Percentiles rank a stretch among this genome's conserved stretches.
phyloP scores from a whole-genome alignment of 2,329 filamentous ascomycete genomes.

The Lachnellula willkommii region DNA sequence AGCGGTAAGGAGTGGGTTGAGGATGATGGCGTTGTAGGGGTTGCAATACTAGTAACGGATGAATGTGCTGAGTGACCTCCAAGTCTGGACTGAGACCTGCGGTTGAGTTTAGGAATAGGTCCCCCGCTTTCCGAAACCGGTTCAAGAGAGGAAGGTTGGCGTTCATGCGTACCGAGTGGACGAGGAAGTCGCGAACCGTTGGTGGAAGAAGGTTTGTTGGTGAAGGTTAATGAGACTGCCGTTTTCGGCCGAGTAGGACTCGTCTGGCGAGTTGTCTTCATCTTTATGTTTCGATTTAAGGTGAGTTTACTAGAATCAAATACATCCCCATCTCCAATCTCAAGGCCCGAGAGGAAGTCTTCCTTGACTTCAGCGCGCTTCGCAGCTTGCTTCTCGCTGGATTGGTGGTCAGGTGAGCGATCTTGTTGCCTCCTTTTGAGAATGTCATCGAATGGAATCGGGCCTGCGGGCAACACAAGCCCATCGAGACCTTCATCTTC shows the following conservation, averaged over 20 bases:
- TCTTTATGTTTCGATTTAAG: slow-evolving; percentile 84
- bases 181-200: slow-evolving; percentile 70
- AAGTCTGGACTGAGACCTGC: slow-evolving; percentile 61
- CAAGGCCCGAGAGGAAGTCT: slow-evolving; percentile 80
- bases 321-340: slow-evolving; percentile 76
- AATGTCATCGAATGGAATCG: slow-evolving; percentile 75
- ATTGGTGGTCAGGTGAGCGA: slow-evolving; percentile 48
- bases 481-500: slow-evolving; percentile 90
- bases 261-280: slow-evolving; percentile 64
- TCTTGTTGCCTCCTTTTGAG: slow-evolving; percentile 66
- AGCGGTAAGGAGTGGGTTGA: slow-evolving; percentile 41
- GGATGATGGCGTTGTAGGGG: slow-evolving; percentile 55
- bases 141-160: slow-evolving; percentile 72
- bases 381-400: slow-evolving; percentile 34
- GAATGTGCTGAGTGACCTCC: slow-evolving; percentile 65
- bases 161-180: slow-evolving; percentile 62
- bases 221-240: slow-evolving; percentile 85
- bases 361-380: slow-evolving; percentile 43
- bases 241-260: slow-evolving; percentile 69
- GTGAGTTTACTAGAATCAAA: slow-evolving; percentile 77
- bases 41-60: slow-evolving; percentile 59
- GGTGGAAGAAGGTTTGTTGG: slow-evolving; percentile 60
- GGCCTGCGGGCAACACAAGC: slow-evolving; percentile 77
- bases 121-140: slow-evolving; percentile 88
- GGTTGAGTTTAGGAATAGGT: slow-evolving; percentile 54